Conservation (phyloP, 2,329 filamentous ascomycete genomes). For the Paramyrothecium sp. region DNA sequence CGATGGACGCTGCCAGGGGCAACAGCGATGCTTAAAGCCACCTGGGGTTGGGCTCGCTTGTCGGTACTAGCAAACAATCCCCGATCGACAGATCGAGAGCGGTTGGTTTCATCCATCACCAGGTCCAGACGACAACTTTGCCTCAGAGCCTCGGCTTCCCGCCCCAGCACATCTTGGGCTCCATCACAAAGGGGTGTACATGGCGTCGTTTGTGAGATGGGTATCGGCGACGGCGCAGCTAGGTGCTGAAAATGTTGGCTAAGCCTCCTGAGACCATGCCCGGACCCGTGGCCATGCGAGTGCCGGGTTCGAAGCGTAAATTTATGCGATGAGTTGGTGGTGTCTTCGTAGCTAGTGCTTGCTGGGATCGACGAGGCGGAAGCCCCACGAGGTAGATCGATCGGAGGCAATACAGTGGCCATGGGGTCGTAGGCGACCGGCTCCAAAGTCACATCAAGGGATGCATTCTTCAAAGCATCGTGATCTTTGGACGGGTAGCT, state of each 20-base stretch:
- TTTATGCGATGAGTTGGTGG: background rate
- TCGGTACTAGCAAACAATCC: constrained; percentile 58
- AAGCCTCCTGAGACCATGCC: background rate
- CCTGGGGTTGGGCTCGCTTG: constrained; percentile 62
- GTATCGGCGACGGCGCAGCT: background rate
- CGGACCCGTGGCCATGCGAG: background rate
- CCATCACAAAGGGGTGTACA: constrained; percentile 35
- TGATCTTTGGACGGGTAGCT: constrained; percentile 14
- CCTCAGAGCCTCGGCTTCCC: constrained; percentile 28
- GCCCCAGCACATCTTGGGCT: constrained; percentile 36
- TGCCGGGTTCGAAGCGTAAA: background rate
- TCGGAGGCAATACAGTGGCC: constrained; percentile 33
- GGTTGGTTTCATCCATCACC: constrained; percentile 42
- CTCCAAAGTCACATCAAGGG: constrained; percentile 20
- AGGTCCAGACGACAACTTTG: constrained; percentile 38
- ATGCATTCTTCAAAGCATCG: background rate
- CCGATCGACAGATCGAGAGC: constrained; percentile 64
- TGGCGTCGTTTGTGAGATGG: constrained; percentile 17
- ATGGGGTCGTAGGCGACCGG: constrained; percentile 36
- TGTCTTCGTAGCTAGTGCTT: background rate
- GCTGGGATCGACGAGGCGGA: background rate
- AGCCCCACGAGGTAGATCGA: constrained; percentile 19
- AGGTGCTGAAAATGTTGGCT: background rate
- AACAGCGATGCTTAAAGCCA: constrained; percentile 60
- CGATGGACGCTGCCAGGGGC: constrained; percentile 59